A percentile compares a stretch with the other conserved stretches of the same genome.
Evolutionary conservation across 306 rosid species (phyloP).

Genomic region (Vicia villosa): DNA sequence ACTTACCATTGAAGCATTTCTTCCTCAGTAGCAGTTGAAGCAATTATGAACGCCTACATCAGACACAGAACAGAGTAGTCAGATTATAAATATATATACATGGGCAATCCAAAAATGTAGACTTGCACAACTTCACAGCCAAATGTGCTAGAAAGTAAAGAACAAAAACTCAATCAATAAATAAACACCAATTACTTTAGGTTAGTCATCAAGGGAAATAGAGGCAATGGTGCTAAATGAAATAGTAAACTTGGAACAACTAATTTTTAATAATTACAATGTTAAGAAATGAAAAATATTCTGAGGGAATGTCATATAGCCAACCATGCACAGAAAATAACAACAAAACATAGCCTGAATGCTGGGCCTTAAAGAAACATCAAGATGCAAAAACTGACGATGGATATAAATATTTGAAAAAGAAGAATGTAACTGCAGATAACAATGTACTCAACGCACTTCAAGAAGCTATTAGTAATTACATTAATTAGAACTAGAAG

Average conservation of each 20-base stretch:
- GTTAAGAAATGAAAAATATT: neutral
- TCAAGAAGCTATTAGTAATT: constrained; percentile 24
- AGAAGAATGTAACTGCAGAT: constrained; percentile 11
- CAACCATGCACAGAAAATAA: constrained; percentile 7
- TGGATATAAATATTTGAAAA: constrained; percentile 10
- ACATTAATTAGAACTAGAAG: neutral
- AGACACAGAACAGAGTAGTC: constrained; percentile 35
- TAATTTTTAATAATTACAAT: neutral
- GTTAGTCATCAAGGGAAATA: constrained; percentile 13
- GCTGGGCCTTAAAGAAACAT: constrained; percentile 26
- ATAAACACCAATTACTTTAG: neutral
- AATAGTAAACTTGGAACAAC: constrained; percentile 18
- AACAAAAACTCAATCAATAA: constrained; percentile 21
- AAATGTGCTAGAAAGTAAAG: constrained; percentile 17
- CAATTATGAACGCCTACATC: constrained; percentile 90
- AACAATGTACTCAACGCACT: constrained; percentile 13
- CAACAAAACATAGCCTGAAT: neutral
- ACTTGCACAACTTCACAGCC: constrained; percentile 15
- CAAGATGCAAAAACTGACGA: neutral
- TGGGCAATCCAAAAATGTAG: neutral
- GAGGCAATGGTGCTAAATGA: constrained; percentile 5
- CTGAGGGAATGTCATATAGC: too few relatives aligned
- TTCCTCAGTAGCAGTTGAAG: constrained; percentile 94
- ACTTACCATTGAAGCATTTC: constrained; percentile 94
- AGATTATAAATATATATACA: constrained; percentile 17